phyloP scores from a whole-genome alignment of 129 eudicot genomes.

The Arctium minus region DNA sequence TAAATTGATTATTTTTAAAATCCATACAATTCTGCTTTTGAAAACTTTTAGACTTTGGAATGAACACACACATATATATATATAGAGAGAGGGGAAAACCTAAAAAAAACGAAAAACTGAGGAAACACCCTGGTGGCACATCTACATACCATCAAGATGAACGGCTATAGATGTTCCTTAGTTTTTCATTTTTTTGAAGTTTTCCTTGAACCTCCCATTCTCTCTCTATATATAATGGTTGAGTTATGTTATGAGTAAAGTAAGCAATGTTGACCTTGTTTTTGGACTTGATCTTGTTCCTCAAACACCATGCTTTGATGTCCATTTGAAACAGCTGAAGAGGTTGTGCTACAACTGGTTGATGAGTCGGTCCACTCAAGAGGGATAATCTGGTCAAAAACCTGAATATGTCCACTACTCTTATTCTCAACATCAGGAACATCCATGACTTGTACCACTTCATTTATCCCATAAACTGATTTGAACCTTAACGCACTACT shows the following conservation, averaged over 20 bases:
- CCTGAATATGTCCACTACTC: constrained; percentile 25
- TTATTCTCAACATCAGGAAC: constrained; percentile 29
- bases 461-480: not conserved
- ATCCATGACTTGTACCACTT: constrained; percentile 2
- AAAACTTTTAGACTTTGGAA: no score
- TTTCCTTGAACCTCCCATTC: no score
- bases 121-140: no score
- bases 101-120: no score
- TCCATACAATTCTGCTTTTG: no score
- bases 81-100: no score
- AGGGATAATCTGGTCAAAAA: constrained; percentile 34
- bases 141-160: no score
- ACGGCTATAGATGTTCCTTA: no score
- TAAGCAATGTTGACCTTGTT: constrained; percentile 10
- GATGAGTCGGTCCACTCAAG: constrained; percentile 37
- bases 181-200: no score
- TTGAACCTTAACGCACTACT: not conserved
- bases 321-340: constrained; percentile 12
- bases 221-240: no score
- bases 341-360: constrained; percentile 29
- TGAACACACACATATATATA: no score
- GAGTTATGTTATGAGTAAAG: not conserved
- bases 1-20: no score
- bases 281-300: not conserved
- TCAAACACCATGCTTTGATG: constrained; percentile 10